Evolutionary conservation across 2,329 filamentous ascomycete species (phyloP), one percentile per base, ranked within the genome.

Genomic region (Clarireedia homoeocarpa): DNA sequence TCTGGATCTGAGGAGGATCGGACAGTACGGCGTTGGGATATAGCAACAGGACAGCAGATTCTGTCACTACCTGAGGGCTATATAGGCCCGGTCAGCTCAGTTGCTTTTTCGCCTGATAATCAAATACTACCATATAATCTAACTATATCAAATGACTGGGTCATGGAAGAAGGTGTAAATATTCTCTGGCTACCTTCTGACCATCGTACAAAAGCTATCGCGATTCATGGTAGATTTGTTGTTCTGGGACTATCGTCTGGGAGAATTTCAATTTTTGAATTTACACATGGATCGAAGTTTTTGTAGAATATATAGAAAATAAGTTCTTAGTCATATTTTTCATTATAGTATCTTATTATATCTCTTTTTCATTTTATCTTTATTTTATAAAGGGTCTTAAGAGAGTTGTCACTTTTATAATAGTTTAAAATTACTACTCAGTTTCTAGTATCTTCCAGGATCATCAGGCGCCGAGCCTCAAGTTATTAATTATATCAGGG

Each of bases 31-130:
- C 86, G 30, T 90, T 59, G 55, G 55, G 54, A 54, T 51, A 36
- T 17, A 23, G 46, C 39, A 4, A 57, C 46, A 34, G 50, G 91
- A 27, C 26, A 27, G 26, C 26, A 27, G 4, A 5, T 27, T 5
- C 26, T 5, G 4, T 2, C 26, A 2, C 62, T 89, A 20, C 96
- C 96, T 66, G 91, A 96, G 68, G 92, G 92, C 49, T 91, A 56
- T 45, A 20, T 6, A 3, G 23, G n/a, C 36, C 1, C 1, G 4
- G 49, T 58, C 24, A 49, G 3, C 2, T 58, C 56, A 20, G 52
- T 58, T 1, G 52, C 48, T 36, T 60, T 60, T 20, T 60, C 52
- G 17, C 52, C 48, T 23, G 20, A 46, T 24, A 38, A 59, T 58
- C 49, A 39, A 40, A 59, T 48, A 26, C 26, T 24, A 17, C 27